Conservation (phyloP, 768 basidiomycete species). For the Tephrocybe sp. region DNA sequence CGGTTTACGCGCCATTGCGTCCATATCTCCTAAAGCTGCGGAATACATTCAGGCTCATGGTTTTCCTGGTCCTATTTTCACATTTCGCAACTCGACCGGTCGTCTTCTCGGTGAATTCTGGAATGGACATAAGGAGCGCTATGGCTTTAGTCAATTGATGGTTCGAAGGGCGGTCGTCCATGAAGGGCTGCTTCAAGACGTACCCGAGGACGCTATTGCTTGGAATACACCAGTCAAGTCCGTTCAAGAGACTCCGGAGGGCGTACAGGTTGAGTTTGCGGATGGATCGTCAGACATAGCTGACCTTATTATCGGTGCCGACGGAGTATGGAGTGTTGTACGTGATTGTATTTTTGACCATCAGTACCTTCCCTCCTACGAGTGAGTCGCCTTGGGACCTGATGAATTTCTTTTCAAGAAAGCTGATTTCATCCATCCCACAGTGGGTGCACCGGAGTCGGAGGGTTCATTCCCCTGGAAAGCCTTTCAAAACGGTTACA, state of each 20-base stretch:
- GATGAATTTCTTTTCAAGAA: neutral
- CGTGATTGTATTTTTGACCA: slow-evolving; percentile 30
- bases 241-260: slow-evolving; percentile 25
- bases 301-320: slow-evolving; percentile 39
- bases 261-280: slow-evolving; percentile 25
- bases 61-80: slow-evolving; percentile 7
- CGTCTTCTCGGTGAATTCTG: slow-evolving; percentile 28
- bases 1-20: slow-evolving; percentile 33
- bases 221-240: slow-evolving; percentile 30
- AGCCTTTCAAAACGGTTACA: slow-evolving; percentile 25
- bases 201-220: slow-evolving; percentile 24
- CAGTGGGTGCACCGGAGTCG: slow-evolving; percentile 33
- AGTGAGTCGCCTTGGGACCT: too few relatives aligned
- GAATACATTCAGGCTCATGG: slow-evolving; percentile 26
- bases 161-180: slow-evolving; percentile 31
- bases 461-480: slow-evolving; percentile 34
- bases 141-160: slow-evolving; percentile 33
- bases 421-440: neutral
- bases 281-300: slow-evolving; percentile 31
- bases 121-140: slow-evolving; percentile 27
- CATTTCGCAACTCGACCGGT: slow-evolving; percentile 30
- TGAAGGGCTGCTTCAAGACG: slow-evolving; percentile 29
- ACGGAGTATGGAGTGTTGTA: slow-evolving; percentile 36
- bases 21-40: slow-evolving; percentile 27
- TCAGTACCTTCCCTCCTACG: slow-evolving; percentile 24